Evolutionary conservation across 1,139 yeast genomes (phyloP), one percentile per base, ranked within the genome.

Genomic region (Groenewaldozyma sp.): DNA sequence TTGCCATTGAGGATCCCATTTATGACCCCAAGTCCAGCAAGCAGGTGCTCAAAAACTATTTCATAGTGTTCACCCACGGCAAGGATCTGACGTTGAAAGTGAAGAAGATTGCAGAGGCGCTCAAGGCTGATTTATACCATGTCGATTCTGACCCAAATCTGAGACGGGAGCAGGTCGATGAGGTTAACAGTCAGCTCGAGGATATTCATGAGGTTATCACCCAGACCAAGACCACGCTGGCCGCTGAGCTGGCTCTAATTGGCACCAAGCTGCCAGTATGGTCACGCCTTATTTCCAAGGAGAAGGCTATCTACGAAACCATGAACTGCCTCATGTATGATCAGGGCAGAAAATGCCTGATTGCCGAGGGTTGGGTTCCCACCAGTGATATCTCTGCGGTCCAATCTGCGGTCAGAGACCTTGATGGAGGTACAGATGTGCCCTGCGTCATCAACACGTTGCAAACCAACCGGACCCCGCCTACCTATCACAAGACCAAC

Each of bases 281-380:
- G 78, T 76, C 74, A 49, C 80, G 79, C 35, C 68, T 70, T 19
- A 66, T 84, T 31, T 68, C 72, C 39, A 73, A 83, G 52, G 98
- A 91, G 54, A 78, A 78, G 54, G 69, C 79, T 24, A 78, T 87
- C 28, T 86, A 77, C 59, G 74, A 79, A 48, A 73, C 83, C 0
- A 68, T 91, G 58, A 88, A 88, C 61, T 70, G 75, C 52, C 87
- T 88, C 62, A 83, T 82, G 56, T 84, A 78, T 58, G 96, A 88
- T 58, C 76, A 78, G 43, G 77, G 86, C 28, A 74, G 97, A 62
- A 75, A 91, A 53, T 82, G 94, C 45, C 67, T 91, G 41, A 86
- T 91, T 44, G 97, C 94, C n/a, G 98, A 91, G 67, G 99, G 97
- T 24, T 91, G 98, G 98, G 73, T 87, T 28, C 94, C 94, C 36